Base-by-base conservation (phyloP, 2,329 filamentous ascomycete species). In the Fusarium sulawesiense region DNA sequence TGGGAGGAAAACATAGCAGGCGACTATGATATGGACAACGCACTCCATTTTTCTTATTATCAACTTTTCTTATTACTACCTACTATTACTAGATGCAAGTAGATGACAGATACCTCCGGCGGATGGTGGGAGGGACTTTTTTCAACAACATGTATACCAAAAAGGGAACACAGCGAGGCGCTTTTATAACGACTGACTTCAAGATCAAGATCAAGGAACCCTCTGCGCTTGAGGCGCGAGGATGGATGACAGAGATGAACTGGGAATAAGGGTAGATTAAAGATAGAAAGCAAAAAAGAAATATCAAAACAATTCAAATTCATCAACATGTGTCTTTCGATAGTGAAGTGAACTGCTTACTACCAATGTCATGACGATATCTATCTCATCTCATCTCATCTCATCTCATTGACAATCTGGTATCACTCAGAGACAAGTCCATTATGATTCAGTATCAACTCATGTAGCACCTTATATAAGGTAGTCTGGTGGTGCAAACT, bases 81-180 rank as follows among this genome's bases (percentile, higher is more conserved):
- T 40, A 42, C 30, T 21, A 55, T 41, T 25, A 25, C 42, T 56
- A 54, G 55, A 68, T 57, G 59, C 21, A 44, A 48, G 46, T 53
- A 32, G 53, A 57, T 25, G 34, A 37, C 34, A n/a, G 34, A 37
- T 37, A 37, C 18, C 34, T 37, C n/a, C 18, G 67, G 59, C 49
- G 54, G 49, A 46, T 48, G 49, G 27, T 41, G 32, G 34, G 34
- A 53, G 40, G 47, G 51, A 68, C 29, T 64, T 68, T 23, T 51
- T 40, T 32, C 23, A 16, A 50, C 47, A 50, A 14, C 25, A 53
- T 66, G 63, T 66, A 70, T 70, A 70, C 55, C 68, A 70, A 53
- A 50, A 51, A 59, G 60, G 59, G 18, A 68, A 59, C 71, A 69
- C 27, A 71, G 68, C 68, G 65, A 72, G 68, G 68, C 65, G 68